phyloP scores from a whole-genome alignment of 164 flowering plant genomes.

The Sextonia rubra region DNA sequence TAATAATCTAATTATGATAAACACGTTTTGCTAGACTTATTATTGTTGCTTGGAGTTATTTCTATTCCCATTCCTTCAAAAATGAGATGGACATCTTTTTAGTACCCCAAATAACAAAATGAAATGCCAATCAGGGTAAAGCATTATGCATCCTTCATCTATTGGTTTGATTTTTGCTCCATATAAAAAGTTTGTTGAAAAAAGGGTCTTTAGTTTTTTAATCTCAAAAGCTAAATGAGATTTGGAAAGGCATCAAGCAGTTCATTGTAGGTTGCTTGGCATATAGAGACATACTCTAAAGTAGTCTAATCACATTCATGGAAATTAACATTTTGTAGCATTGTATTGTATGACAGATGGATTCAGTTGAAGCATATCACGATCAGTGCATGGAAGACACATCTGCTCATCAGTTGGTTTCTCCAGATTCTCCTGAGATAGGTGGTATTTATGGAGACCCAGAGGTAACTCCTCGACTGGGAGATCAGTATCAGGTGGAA shows the following conservation, averaged over 20 bases:
- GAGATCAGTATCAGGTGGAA: constrained; percentile 69
- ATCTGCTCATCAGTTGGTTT: constrained; percentile 24
- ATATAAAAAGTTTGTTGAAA: background rate
- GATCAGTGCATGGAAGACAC: constrained; percentile 23
- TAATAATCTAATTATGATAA: too few relatives aligned
- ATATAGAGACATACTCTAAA: background rate
- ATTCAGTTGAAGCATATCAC: constrained; percentile 22
- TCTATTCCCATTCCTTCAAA: too few relatives aligned
- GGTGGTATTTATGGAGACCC: constrained; percentile 41
- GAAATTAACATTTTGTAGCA: background rate
- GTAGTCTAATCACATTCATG: background rate
- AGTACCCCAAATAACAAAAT: too few relatives aligned
- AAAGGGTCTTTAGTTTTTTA: background rate
- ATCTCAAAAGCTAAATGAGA: background rate
- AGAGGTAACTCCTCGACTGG: constrained; percentile 59
- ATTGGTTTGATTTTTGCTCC: too few relatives aligned
- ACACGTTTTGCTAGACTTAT: too few relatives aligned
- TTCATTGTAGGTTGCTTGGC: background rate
- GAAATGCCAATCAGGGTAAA: too few relatives aligned
- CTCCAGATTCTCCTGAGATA: constrained; percentile 27
- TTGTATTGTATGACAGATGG: constrained; percentile 35
- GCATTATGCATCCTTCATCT: too few relatives aligned
- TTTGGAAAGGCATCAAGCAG: background rate
- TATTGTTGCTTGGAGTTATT: too few relatives aligned
- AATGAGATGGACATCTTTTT: too few relatives aligned